Evolutionary conservation across 345 rosid species (phyloP).

Genomic region (Gossypium stocksii): DNA sequence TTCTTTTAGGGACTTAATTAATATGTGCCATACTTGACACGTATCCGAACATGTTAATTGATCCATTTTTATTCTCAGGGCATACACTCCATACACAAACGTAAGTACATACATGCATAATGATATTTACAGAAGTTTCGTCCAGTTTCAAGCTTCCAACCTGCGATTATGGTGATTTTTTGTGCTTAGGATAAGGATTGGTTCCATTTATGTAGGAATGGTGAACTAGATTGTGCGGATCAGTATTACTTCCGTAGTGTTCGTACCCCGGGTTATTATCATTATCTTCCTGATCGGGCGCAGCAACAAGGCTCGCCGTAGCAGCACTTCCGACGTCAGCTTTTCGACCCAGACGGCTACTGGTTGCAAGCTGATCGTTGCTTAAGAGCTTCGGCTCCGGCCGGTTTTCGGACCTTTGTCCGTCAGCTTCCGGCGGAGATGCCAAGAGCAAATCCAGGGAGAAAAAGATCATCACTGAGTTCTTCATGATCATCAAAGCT

Average conservation of each 20-base stretch:
- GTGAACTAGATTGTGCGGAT: neutral
- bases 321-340: neutral
- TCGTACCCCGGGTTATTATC: neutral
- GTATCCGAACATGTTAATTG: neutral
- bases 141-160: neutral
- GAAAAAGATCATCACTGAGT: neutral
- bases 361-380: neutral
- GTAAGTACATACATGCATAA: neutral
- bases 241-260: neutral
- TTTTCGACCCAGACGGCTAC: conserved; percentile 3
- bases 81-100: neutral
- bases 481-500: neutral
- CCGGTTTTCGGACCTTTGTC: neutral
- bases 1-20: conserved; percentile 1
- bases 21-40: neutral
- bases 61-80: neutral
- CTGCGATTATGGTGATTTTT: neutral
- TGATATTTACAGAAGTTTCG: neutral
- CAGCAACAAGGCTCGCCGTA: neutral
- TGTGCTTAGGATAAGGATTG: neutral
- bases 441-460: neutral
- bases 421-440: neutral
- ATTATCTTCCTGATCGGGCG: neutral
- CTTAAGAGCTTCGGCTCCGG: neutral
- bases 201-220: neutral